These are phyloP conservation scores for Dactylellina drechsleri DNA, from an alignment of 2,329 filamentous ascomycete species.

Conservation along the genomic window DNA sequence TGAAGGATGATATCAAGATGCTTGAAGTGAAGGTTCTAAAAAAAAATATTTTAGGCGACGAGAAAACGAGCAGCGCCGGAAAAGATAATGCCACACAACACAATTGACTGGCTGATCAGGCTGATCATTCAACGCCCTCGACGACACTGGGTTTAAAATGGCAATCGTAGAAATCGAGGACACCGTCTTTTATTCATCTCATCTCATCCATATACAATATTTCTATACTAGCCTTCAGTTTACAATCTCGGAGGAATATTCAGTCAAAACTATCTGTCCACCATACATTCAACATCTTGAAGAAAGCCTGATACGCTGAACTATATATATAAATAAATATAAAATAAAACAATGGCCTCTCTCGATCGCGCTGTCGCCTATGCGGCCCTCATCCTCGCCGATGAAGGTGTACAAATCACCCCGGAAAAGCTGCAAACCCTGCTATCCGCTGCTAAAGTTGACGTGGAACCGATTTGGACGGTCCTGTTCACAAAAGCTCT, in stretches of 20 bases:
- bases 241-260: too few species aligned
- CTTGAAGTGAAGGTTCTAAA: constrained; percentile 17
- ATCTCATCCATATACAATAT: too few species aligned
- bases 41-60: constrained; percentile 23
- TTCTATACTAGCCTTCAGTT: too few species aligned
- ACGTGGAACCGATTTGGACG: constrained; percentile 25
- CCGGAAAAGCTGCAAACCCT: constrained; percentile 19
- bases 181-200: too few species aligned
- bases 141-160: too few species aligned
- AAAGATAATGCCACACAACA: constrained; percentile 37
- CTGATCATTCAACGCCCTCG: too few species aligned
- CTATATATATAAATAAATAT: background rate
- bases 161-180: too few species aligned
- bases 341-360: constrained; percentile 12
- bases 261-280: too few species aligned
- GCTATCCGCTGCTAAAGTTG: constrained; percentile 18
- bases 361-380: constrained; percentile 15
- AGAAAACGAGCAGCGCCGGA: constrained; percentile 11
- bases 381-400: constrained; percentile 16
- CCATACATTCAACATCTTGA: too few species aligned
- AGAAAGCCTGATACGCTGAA: too few species aligned
- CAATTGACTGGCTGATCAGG: background rate
- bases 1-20: constrained; percentile 1
- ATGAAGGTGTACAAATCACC: constrained; percentile 13
- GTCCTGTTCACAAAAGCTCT: constrained; percentile 24